Base-by-base conservation (phyloP, 495 filamentous ascomycete genomes). In the Jackrogersella minutella region DNA sequence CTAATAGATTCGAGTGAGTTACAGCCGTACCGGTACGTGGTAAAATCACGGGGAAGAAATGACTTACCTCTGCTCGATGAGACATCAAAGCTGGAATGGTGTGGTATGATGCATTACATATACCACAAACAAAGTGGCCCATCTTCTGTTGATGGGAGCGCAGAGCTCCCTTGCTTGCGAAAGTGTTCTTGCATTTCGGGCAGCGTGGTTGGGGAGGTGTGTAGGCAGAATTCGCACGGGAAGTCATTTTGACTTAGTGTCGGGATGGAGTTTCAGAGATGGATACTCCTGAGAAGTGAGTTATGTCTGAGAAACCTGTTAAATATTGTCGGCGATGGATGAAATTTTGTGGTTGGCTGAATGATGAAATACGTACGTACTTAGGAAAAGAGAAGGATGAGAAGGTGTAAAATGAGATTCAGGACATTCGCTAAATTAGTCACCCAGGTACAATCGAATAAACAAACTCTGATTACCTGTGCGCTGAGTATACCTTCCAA, bases 41-140 rank as follows among this genome's bases (percentile, higher is more conserved):
- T 16, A 39, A 6, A 40, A 21, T 4, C 11, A 4, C 14, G n/a
- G 9, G 8, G 17, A 47, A 28, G 14, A 5, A 14, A 39, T 8
- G 0, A 41, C 55, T 17, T 55, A 70, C 66, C 31, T 64, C 26
- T 33, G 11, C 33, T 26, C 59, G 59, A 49, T 73, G 70, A 22
- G 24, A 31, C 9, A 22, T 17, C 7, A 70, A 39, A 1, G 28
- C 56, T 4, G 39, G 16, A 22, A 37, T 16, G 6, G 55, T 22
- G 13, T 54, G 34, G 41, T 72, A 74, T 10, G 36, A 26, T 5
- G n/a, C 2, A 1, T 33, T 36, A 30, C 72, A 74, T 19, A 31
- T 19, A 21, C 34, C 19, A 24, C 72, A 74, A 33, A 7, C 21
- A 5, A 58, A 47, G 43, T 74, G 72, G 6, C 30, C 49, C 9